phyloP scores from a whole-genome alignment of 495 filamentous ascomycete genomes.

The Glutinoglossum americanum region DNA sequence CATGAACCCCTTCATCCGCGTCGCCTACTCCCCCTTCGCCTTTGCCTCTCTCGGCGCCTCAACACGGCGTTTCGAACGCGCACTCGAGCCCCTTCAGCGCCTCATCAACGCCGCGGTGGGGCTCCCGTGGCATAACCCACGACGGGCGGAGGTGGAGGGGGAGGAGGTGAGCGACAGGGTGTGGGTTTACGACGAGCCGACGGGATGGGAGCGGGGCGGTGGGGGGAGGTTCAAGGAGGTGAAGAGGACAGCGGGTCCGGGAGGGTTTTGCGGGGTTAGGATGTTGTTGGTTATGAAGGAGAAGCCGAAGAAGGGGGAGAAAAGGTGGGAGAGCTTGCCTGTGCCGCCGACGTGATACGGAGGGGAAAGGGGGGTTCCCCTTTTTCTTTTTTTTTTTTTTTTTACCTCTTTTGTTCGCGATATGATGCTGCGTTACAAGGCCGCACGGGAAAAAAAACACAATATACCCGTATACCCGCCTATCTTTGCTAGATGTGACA shows the following conservation, averaged over 20 bases:
- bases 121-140: slow-evolving; percentile 34
- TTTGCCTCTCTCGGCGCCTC: slow-evolving; percentile 29
- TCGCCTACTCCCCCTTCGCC: slow-evolving; percentile 34
- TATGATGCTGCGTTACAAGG: too few species aligned
- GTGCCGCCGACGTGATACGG: not conserved
- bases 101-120: slow-evolving; percentile 29
- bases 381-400: too few species aligned
- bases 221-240: slow-evolving; percentile 22
- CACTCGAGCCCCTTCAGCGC: slow-evolving; percentile 31
- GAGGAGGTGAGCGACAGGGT: slow-evolving; percentile 30
- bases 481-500: too few species aligned
- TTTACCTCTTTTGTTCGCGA: too few species aligned
- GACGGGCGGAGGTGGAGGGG: slow-evolving; percentile 30
- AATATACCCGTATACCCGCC: too few species aligned
- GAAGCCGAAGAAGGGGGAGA: slow-evolving; percentile 22
- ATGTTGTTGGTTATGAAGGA: slow-evolving; percentile 34
- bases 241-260: slow-evolving; percentile 21
- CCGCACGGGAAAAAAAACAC: too few species aligned
- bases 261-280: slow-evolving; percentile 35
- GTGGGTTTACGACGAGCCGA: slow-evolving; percentile 23
- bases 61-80: slow-evolving; percentile 32
- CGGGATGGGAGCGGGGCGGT: slow-evolving; percentile 9
- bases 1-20: slow-evolving; percentile 52
- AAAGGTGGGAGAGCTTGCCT: slow-evolving; percentile 24
- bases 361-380: too few species aligned